phyloP scores from a whole-genome alignment of 169 alveolate genomes.

The Neospora caninum region DNA sequence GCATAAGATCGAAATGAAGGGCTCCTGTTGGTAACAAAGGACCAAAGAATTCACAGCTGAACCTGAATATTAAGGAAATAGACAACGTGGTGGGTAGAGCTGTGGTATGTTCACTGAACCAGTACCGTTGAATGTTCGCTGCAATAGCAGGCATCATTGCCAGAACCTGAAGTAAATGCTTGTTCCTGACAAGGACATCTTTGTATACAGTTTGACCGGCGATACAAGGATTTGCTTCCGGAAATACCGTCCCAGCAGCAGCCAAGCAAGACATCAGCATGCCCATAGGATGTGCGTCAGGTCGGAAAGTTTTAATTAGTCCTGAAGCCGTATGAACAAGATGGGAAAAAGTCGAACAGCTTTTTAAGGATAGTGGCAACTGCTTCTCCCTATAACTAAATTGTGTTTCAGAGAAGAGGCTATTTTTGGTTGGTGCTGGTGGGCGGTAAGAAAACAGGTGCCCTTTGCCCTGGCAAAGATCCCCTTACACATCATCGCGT shows the following conservation, averaged over 20 bases:
- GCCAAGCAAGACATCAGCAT: constrained; percentile 84
- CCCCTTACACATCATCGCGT: background rate
- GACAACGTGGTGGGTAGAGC: background rate
- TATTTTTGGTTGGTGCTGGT: no score
- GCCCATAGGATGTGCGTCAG: constrained; percentile 90
- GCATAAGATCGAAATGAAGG: background rate
- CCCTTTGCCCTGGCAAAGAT: background rate
- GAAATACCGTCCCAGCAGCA: constrained; percentile 83
- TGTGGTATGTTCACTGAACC: background rate
- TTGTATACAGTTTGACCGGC: constrained; percentile 73
- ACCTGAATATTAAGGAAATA: background rate
- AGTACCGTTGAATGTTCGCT: constrained; percentile 67
- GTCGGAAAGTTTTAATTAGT: constrained; percentile 73
- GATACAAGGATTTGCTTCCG: constrained; percentile 86
- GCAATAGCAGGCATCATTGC: constrained; percentile 81
- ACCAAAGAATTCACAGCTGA: background rate
- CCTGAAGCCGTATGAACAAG: background rate
- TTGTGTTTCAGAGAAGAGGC: no score
- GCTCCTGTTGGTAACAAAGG: background rate
- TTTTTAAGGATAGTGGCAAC: background rate
- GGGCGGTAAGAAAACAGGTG: no score
- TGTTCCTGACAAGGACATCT: constrained; percentile 76
- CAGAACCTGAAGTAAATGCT: constrained; percentile 81
- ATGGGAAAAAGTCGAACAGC: background rate
- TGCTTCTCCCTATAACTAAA: background rate